Percentiles rank a stretch among this genome's conserved stretches.
These are phyloP conservation scores for Myxozyma vanderwaltii DNA, from an alignment of 805 yeast species.

Conservation along the genomic window DNA sequence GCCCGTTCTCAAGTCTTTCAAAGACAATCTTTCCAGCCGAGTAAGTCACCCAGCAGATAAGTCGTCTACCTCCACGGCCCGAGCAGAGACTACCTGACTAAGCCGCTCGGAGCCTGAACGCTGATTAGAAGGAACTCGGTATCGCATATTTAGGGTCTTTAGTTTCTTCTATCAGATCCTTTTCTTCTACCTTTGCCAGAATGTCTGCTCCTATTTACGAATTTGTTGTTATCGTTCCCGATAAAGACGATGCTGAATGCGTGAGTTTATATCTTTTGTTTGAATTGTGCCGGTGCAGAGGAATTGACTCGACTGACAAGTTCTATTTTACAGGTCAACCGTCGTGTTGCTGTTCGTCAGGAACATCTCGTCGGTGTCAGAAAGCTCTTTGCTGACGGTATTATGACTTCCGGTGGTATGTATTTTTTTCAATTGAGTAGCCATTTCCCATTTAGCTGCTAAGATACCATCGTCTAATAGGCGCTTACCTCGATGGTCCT, in stretches of 20 bases:
- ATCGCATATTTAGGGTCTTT: background rate
- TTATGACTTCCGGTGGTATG: conserved; percentile 45
- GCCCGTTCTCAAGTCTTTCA: background rate
- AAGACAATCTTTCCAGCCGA: background rate
- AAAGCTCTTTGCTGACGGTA: conserved; percentile 41
- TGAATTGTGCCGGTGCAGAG: background rate
- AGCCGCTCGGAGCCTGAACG: background rate
- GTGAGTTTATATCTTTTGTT: background rate
- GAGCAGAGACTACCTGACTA: too few relatives aligned
- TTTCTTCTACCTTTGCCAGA: conserved; percentile 5
- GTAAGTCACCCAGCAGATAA: too few relatives aligned
- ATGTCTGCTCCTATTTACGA: conserved; percentile 43
- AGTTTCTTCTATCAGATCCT: background rate
- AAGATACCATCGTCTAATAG: conserved; percentile 2
- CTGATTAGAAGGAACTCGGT: background rate
- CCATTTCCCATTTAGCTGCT: background rate
- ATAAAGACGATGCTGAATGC: conserved; percentile 58
- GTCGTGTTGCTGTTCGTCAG: conserved; percentile 46
- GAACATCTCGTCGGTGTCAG: conserved; percentile 46
- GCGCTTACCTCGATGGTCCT: conserved; percentile 31
- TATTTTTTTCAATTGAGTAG: background rate
- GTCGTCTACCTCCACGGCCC: too few relatives aligned
- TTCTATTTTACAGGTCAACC: conserved; percentile 23
- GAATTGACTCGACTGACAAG: background rate
- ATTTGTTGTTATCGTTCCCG: conserved; percentile 70